Evolutionary conservation across 495 filamentous ascomycete species (phyloP).

Genomic region (Staphylotrichum longicolle): DNA sequence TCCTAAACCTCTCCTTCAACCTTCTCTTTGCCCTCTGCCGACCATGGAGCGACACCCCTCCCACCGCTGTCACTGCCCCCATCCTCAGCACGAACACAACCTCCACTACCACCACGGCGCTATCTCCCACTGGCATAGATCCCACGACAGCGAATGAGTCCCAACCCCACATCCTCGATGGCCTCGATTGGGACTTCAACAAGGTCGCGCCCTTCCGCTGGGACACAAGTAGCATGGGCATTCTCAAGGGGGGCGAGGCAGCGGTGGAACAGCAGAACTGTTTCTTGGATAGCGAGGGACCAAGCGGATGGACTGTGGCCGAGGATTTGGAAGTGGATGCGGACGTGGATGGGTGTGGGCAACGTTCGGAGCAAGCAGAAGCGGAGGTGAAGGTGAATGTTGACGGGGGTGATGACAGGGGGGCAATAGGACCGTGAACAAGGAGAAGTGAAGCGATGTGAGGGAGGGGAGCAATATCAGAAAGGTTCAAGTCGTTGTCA

Average conservation of each 20-base stretch:
- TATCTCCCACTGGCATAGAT: too few relatives aligned
- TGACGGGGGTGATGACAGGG: too few relatives aligned
- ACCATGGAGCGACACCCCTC: conserved; percentile 21
- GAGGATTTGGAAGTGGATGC: conserved; percentile 16
- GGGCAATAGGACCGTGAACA: too few relatives aligned
- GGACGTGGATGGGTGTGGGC: background rate
- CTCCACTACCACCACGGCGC: background rate
- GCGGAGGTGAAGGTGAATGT: background rate
- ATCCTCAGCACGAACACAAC: background rate
- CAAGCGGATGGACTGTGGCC: conserved; percentile 26
- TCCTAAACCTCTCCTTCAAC: conserved; percentile 13
- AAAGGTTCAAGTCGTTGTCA: too few relatives aligned
- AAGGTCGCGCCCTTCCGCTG: conserved; percentile 19
- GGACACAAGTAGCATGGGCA: conserved; percentile 21
- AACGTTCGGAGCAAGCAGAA: too few relatives aligned
- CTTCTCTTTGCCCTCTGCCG: conserved; percentile 28
- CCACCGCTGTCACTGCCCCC: too few relatives aligned
- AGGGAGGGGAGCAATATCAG: too few relatives aligned
- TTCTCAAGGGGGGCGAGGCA: conserved; percentile 2
- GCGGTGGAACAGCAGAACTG: background rate
- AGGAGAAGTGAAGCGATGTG: too few relatives aligned
- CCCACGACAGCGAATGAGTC: too few relatives aligned
- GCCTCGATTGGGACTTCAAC: conserved; percentile 15
- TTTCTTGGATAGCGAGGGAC: conserved; percentile 31
- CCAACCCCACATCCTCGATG: background rate